Evolutionary conservation across 2,329 filamentous ascomycete genomes (phyloP), one percentile per base, ranked within the genome.

Genomic region (Davidsoniella eucalypti): DNA sequence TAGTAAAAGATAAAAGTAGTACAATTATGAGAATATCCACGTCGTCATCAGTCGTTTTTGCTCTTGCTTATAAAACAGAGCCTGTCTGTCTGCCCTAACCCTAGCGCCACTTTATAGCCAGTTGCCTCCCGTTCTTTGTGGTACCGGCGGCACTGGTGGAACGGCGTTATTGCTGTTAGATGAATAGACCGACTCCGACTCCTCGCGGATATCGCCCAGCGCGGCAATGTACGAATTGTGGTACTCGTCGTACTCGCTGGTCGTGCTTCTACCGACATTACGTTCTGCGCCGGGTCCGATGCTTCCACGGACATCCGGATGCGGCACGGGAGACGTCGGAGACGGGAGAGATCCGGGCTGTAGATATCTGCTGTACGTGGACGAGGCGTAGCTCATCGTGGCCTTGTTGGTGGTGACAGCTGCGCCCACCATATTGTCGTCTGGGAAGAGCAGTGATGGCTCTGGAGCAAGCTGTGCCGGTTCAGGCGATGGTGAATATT

Each of bases 211-310:
- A 42, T 57, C 55, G 62, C 67, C 54, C 29, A 74, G 60, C 2
- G 63, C 67, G 1, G 67, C 62, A 52, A 64, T 62, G 53, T 66
- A 68, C 48, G 66, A 64, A 5, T 66, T 63, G 5, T 65, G 63
- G 51, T 70, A 71, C 21, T 73, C 70, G 18, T 71, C 68, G 25
- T 61, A 59, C 0, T 54, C 56, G 1, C 61, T 59, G 1, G 60
- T 57, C 16, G 61, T 54, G 6, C 59, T 54, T 5, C 54, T 58
- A 1, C 56, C 58, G 12, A 56, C 58, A 8, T 57, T 57, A 1
- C 58, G 57, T 42, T 59, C 54, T 36, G 56, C 40, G 10, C 47
- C 52, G 36, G 54, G 52, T 33, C 52, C 46, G 26, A 47, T 42
- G 29, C 38, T 25, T 44, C 47, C 49, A 21, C 47, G 44, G 25